Percentiles rank a stretch among this genome's conserved stretches.
These are phyloP conservation scores for Pycnococcus provasolii DNA, from an alignment of 139 green algal species.

Conservation along the genomic window DNA sequence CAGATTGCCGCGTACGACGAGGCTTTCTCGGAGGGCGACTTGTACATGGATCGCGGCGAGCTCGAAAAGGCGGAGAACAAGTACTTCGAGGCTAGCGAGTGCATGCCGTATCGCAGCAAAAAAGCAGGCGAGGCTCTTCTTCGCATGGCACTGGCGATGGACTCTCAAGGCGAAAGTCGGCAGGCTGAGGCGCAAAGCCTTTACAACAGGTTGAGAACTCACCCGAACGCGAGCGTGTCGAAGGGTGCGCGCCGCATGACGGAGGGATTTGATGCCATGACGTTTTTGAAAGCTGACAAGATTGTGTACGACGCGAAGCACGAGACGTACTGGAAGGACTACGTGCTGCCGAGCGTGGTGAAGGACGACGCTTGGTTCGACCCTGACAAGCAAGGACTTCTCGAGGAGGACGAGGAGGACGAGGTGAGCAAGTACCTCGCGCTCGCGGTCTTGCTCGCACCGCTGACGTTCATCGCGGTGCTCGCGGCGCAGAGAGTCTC, in stretches of 20 bases:
- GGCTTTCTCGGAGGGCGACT: constrained; percentile 2
- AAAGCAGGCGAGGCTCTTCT: constrained; percentile 1
- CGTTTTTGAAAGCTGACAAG: constrained; percentile 18
- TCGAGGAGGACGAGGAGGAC: constrained; percentile 1
- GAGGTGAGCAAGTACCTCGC: constrained; percentile 3
- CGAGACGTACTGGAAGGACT: constrained; percentile 1
- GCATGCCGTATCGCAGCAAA: background rate
- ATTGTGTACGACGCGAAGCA: constrained; percentile 11
- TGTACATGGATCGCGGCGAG: background rate
- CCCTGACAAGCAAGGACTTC: background rate
- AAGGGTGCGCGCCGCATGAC: constrained; percentile 11
- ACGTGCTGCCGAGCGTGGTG: background rate
- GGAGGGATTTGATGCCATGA: constrained; percentile 9
- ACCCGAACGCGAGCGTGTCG: background rate
- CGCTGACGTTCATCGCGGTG: background rate
- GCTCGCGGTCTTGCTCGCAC: background rate
- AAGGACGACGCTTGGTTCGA: background rate
- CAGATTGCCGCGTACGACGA: background rate
- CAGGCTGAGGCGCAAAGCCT: constrained; percentile 10
- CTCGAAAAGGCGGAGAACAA: background rate
- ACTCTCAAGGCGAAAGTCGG: background rate
- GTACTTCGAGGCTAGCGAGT: background rate
- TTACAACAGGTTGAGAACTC: background rate
- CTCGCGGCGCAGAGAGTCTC: no score
- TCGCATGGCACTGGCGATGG: constrained; percentile 7